A percentile compares a stretch with the other conserved stretches of the same genome.
phyloP scores from a whole-genome alignment of 2,329 filamentous ascomycete species.

The Phyllachora maydis region DNA sequence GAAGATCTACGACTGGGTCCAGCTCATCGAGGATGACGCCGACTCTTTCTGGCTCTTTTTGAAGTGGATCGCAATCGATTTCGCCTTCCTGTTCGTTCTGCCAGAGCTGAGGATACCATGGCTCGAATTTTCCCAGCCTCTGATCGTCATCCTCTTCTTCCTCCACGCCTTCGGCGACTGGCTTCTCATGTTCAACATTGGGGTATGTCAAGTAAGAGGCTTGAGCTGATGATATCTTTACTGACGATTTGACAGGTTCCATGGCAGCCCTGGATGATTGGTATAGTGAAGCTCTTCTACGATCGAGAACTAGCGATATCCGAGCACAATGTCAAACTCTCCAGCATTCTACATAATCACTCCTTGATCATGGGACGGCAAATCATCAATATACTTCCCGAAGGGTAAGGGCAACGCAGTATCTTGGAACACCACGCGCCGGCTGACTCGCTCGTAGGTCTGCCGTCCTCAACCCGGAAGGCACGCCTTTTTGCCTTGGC shows the following conservation, averaged over 20 bases:
- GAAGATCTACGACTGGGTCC: constrained; percentile 73
- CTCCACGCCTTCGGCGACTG: constrained; percentile 55
- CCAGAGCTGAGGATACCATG: constrained; percentile 84
- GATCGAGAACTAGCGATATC: constrained; percentile 85
- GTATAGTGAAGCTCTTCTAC: constrained; percentile 62
- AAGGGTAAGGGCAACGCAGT: constrained; percentile 58
- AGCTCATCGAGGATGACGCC: constrained; percentile 58
- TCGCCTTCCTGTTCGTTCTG: constrained; percentile 67
- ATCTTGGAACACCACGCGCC: background rate
- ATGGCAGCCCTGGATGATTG: constrained; percentile 50
- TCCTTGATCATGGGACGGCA: constrained; percentile 91
- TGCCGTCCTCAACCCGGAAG: constrained; percentile 68
- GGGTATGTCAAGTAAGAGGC: too few species aligned
- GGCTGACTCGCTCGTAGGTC: constrained; percentile 30
- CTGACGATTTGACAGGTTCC: constrained; percentile 28
- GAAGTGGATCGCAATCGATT: constrained; percentile 85
- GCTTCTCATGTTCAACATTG: constrained; percentile 84
- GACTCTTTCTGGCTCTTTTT: constrained; percentile 80
- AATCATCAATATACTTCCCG: constrained; percentile 92
- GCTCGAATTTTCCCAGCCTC: constrained; percentile 73
- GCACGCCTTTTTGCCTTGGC: constrained; percentile 64
- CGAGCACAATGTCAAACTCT: constrained; percentile 80
- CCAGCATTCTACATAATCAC: constrained; percentile 72
- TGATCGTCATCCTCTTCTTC: constrained; percentile 50
- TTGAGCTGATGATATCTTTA: too few species aligned